Evolutionary conservation across 305 asterid species (phyloP).

Genomic region (Fraxinus latifolia): DNA sequence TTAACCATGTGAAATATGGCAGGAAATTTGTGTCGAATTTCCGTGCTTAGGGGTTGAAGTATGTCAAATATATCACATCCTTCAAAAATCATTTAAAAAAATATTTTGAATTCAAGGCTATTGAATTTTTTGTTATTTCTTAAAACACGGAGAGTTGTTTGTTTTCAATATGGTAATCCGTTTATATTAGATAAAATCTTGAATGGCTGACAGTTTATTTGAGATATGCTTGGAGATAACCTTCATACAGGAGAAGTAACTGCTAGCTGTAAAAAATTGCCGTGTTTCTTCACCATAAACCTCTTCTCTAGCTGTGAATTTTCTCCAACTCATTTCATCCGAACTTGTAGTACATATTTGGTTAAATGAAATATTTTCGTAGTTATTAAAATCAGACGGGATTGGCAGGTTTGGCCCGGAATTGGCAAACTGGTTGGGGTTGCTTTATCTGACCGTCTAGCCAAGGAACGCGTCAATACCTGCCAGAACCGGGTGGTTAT

Average conservation of each 20-base stretch:
- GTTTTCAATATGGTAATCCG: background rate
- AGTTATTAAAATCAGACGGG: background rate
- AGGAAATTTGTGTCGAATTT: background rate
- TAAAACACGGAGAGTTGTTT: background rate
- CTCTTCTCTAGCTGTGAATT: constrained; percentile 6
- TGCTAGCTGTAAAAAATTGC: background rate
- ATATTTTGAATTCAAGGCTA: background rate
- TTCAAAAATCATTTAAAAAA: background rate
- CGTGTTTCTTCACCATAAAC: background rate
- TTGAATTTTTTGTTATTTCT: background rate
- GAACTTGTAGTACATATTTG: background rate
- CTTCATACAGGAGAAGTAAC: background rate
- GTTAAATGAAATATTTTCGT: background rate
- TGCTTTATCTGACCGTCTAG: background rate
- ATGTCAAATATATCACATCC: constrained; percentile 2
- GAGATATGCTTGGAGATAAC: background rate
- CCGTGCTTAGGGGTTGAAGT: background rate
- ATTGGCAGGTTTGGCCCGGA: background rate
- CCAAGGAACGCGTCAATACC: background rate
- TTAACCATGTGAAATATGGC: background rate
- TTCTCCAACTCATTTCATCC: background rate
- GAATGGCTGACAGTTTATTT: background rate
- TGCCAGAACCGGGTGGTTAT: background rate
- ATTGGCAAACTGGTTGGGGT: background rate
- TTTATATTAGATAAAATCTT: background rate